Conservation (phyloP, 371 early-diverging fungal species). For the Rhizopus delemar region DNA sequence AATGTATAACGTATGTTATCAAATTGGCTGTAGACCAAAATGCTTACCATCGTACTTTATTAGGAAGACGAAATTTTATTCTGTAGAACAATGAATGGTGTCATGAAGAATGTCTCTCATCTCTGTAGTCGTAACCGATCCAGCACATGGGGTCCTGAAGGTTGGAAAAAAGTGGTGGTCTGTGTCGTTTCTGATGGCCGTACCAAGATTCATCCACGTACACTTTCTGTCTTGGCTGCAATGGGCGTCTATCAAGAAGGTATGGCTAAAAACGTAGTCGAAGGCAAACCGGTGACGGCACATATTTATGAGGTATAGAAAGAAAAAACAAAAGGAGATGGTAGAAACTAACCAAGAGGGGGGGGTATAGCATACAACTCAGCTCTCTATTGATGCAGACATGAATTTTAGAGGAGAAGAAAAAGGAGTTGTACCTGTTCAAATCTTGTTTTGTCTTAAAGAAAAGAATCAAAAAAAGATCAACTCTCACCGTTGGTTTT, state of each 20-base stretch:
- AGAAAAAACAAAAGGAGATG: background rate
- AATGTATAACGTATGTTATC: constrained; percentile 65
- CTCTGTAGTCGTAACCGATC: constrained; percentile 61
- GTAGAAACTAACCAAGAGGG: background rate
- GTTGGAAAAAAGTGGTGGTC: constrained; percentile 78
- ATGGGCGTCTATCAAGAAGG: constrained; percentile 85
- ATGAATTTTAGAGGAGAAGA: constrained; percentile 64
- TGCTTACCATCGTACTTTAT: background rate
- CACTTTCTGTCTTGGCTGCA: constrained; percentile 69
- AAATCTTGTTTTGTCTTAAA: constrained; percentile 81
- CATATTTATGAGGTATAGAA: constrained; percentile 74
- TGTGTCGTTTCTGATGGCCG: constrained; percentile 70
- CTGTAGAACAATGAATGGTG: constrained; percentile 69
- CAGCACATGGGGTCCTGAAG: constrained; percentile 63
- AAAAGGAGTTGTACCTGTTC: constrained; percentile 74
- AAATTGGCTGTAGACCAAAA: background rate
- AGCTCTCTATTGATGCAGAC: constrained; percentile 65
- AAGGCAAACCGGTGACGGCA: constrained; percentile 66
- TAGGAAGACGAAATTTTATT: constrained; percentile 74
- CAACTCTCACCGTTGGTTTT: constrained; percentile 91
- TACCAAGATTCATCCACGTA: constrained; percentile 64
- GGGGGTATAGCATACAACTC: constrained; percentile 66
- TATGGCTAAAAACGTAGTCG: constrained; percentile 70
- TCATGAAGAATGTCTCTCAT: constrained; percentile 74
- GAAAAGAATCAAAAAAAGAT: constrained; percentile 74